Conservation (phyloP, 805 yeast species). For the Candida mattraensis region DNA sequence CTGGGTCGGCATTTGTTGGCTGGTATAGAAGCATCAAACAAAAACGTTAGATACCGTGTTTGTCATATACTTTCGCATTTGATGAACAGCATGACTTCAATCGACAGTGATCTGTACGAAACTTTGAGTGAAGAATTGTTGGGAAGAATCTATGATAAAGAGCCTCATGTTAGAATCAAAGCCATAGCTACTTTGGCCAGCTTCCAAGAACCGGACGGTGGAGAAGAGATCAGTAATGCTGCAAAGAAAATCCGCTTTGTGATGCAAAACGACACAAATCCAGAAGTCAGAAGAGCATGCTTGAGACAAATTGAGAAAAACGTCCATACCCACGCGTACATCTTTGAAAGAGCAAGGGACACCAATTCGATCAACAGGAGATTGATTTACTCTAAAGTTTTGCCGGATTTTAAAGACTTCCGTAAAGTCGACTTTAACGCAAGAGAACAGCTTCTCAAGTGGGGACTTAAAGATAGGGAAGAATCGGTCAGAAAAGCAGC, state of each 20-base stretch:
- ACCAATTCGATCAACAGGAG: constrained; percentile 69
- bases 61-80: constrained; percentile 72
- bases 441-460: constrained; percentile 66
- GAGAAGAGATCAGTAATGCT: constrained; percentile 43
- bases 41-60: constrained; percentile 75
- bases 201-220: constrained; percentile 62
- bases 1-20: constrained; percentile 67
- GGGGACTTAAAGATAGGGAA: constrained; percentile 92
- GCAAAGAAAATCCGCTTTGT: constrained; percentile 48
- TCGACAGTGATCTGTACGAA: constrained; percentile 70
- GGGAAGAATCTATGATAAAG: constrained; percentile 71
- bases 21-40: constrained; percentile 77
- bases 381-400: constrained; percentile 63
- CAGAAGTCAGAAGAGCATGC: constrained; percentile 89
- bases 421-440: constrained; percentile 47
- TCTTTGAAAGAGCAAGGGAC: constrained; percentile 84
- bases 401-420: constrained; percentile 67
- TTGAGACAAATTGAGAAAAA: constrained; percentile 66
- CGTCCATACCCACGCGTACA: constrained; percentile 49
- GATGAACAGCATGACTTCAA: constrained; percentile 70
- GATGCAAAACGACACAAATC: constrained; percentile 73
- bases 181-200: constrained; percentile 79
- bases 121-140: constrained; percentile 59
- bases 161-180: constrained; percentile 75
- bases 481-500: constrained; percentile 71